Base-by-base conservation (phyloP, 2,329 filamentous ascomycete genomes). In the Pseudogymnoascus sp. region DNA sequence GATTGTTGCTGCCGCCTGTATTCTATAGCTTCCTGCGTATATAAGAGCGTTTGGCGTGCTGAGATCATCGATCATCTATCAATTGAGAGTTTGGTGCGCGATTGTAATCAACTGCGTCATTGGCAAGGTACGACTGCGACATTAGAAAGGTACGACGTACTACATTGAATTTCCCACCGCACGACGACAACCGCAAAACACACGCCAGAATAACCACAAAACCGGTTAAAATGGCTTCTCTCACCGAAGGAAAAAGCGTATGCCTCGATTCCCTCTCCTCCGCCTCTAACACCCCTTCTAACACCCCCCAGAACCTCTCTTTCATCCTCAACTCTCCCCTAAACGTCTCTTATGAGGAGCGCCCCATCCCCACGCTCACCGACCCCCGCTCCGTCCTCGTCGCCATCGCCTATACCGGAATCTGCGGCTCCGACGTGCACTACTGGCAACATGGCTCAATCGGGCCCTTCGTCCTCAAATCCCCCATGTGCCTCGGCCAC, bases 401-500 rank as follows among this genome's bases (percentile, higher is more conserved):
- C 66, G 79, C 81, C 66, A 80, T 90, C 66, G 82, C 82, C 66
- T 81, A 83, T 67, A 90, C 87, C 4, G 86, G 86, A 29, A 84
- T 90, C 71, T 90, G 87, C 74, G 87, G 87, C 71, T 87, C 83
- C 61, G 87, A 90, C 73, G 80, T 77, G 11, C 87, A 90, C 75
- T 90, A 90, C 80, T 89, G 87, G 78, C 77, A 79, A 56, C 84
- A 89, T 72, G 86, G 86, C 70, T 81, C 82, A 65, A 90, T 89
- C 74, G 87, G 87, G 70, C 80, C 85, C 74, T 89, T 88, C 72
- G 76, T 87, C 62, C 79, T 89, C 37, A 82, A 80, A 67, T 80
- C 84, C 62, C 87, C 87, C 38, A 80, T 89, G 74, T 82, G 84
- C 26, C 80, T 89, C 0, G 87, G 87, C 68, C 87, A 90, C 73